Percentiles rank a stretch among this genome's conserved stretches.
Conservation (phyloP, 192 early-diverging fungal species). For the Linnemannia hyalina region DNA sequence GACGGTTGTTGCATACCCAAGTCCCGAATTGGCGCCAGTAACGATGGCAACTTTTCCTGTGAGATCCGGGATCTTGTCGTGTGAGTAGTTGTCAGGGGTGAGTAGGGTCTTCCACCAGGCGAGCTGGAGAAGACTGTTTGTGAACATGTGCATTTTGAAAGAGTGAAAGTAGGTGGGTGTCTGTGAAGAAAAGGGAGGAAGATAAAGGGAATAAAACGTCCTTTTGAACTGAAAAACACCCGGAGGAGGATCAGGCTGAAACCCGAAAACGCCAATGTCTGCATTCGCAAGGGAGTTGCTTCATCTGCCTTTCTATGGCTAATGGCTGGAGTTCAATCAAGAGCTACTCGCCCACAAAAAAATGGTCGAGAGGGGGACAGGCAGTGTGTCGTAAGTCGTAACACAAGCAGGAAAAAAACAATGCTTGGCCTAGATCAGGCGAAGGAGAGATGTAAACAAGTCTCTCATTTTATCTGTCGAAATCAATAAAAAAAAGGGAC, state of each 20-base stretch:
- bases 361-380: too few species aligned
- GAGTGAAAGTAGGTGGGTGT: not conserved
- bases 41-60: constrained; percentile 62
- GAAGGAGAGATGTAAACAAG: too few species aligned
- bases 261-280: too few species aligned
- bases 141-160: not conserved
- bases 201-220: not conserved
- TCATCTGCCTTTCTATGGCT: too few species aligned
- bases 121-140: not conserved
- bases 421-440: too few species aligned
- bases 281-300: too few species aligned
- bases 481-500: too few species aligned
- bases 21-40: constrained; percentile 64
- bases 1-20: constrained; percentile 38
- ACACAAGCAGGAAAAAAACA: too few species aligned
- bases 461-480: too few species aligned
- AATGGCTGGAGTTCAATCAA: too few species aligned
- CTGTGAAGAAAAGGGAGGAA: not conserved
- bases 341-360: too few species aligned
- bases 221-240: not conserved
- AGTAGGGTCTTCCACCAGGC: constrained; percentile 24
- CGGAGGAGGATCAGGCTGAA: not conserved
- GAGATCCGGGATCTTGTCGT: constrained; percentile 50
- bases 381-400: too few species aligned
- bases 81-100: constrained; percentile 11